Percentiles rank a stretch among this genome's conserved stretches.
phyloP scores from a whole-genome alignment of 2,329 filamentous ascomycete species.

The Pyrenophora teres region DNA sequence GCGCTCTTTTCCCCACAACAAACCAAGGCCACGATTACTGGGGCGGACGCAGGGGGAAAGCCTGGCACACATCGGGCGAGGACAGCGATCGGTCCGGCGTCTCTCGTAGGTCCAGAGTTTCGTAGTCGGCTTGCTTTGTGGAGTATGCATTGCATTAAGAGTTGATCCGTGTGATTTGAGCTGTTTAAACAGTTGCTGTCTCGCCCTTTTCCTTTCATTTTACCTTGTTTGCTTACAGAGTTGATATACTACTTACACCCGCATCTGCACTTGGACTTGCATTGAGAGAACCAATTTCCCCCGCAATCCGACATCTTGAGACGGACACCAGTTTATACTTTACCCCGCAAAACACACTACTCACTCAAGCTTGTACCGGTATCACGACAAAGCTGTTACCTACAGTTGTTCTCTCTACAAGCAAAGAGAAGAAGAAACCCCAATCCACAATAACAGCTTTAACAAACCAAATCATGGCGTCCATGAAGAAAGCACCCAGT shows the following conservation, averaged over 20 bases:
- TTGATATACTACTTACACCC: not conserved
- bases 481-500: slow-evolving; percentile 18
- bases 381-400: not conserved
- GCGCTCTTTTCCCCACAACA: slow-evolving; percentile 14
- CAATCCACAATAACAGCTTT: too few species aligned
- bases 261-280: not conserved
- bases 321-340: not conserved
- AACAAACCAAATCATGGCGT: slow-evolving; percentile 3
- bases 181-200: too few species aligned
- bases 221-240: too few species aligned
- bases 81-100: too few species aligned
- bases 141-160: too few species aligned
- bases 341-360: slow-evolving; percentile 5
- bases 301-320: not conserved
- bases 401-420: not conserved
- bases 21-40: not conserved
- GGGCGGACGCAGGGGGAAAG: not conserved
- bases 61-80: not conserved
- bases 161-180: too few species aligned
- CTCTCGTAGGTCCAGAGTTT: not conserved
- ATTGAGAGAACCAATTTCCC: too few species aligned
- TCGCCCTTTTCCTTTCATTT: too few species aligned
- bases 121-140: not conserved
- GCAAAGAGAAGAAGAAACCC: too few species aligned
- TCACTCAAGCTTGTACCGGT: not conserved